These are phyloP conservation scores for Chaetomiaceae sp. DNA, from an alignment of 2,329 filamentous ascomycete species.

Conservation along the genomic window DNA sequence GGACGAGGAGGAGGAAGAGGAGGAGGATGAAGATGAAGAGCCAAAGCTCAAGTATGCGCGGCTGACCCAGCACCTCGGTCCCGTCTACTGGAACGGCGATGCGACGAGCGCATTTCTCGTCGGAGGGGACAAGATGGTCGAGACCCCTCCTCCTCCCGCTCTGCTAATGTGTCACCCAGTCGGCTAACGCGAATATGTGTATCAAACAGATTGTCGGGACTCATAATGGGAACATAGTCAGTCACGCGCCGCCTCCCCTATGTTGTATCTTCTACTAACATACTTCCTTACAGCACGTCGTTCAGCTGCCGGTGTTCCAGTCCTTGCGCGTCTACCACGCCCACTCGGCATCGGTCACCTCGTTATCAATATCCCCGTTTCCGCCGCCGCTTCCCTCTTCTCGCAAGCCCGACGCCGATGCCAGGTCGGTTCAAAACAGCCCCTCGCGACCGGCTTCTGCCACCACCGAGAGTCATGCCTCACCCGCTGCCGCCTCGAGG, in stretches of 20 bases:
- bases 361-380: conserved; percentile 83
- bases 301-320: conserved; percentile 77
- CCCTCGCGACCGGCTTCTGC: conserved; percentile 31
- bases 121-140: conserved; percentile 91
- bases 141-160: conserved; percentile 19
- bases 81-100: conserved; percentile 90
- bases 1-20: conserved; percentile 46
- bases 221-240: conserved; percentile 91
- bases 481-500: conserved; percentile 47
- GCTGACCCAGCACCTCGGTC: conserved; percentile 70
- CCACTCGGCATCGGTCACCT: conserved; percentile 85
- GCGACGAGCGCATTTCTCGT: conserved; percentile 87
- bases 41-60: conserved; percentile 89
- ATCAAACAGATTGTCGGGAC: conserved; percentile 67
- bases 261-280: conserved; percentile 26
- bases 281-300: conserved; percentile 60
- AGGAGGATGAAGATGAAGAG: conserved; percentile 82
- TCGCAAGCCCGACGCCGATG: conserved; percentile 35
- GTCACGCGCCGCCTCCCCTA: neutral
- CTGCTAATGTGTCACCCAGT: neutral
- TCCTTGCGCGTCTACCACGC: conserved; percentile 82
- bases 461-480: conserved; percentile 37
- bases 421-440: conserved; percentile 31
- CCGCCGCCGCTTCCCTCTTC: conserved; percentile 49
- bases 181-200: conserved; percentile 40